phyloP scores from a whole-genome alignment of 2,329 filamentous ascomycete genomes.

The Pyrenochaeta sp. region DNA sequence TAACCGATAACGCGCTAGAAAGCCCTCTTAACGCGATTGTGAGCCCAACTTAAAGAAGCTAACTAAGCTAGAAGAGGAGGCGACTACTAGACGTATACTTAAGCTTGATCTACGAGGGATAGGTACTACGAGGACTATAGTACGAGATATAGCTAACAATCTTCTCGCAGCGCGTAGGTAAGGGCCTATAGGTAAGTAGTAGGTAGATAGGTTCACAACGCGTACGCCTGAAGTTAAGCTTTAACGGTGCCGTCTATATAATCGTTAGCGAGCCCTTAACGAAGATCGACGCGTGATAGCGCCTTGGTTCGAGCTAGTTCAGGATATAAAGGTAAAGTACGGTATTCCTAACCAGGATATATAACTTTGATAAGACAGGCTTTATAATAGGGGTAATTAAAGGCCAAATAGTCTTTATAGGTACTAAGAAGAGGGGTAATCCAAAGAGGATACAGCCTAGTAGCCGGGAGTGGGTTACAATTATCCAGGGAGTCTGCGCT shows the following conservation, averaged over 20 bases:
- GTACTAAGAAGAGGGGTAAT: conserved; percentile 13
- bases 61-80: conserved; percentile 23
- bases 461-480: conserved; percentile 39
- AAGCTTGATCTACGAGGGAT: conserved; percentile 1
- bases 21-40: conserved; percentile 13
- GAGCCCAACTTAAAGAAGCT: conserved; percentile 21
- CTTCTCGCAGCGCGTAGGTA: background rate
- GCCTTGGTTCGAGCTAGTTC: conserved; percentile 16
- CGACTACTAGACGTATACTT: conserved; percentile 16
- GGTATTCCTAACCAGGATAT: conserved; percentile 13
- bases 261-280: conserved; percentile 1
- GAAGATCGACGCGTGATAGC: conserved; percentile 11
- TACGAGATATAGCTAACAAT: conserved; percentile 5
- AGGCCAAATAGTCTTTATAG: conserved; percentile 12
- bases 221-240: background rate
- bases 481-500: conserved; percentile 27
- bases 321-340: conserved; percentile 15
- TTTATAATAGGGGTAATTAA: conserved; percentile 22
- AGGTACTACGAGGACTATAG: background rate
- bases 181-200: background rate
- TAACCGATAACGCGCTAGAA: background rate
- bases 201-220: background rate
- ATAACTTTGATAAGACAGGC: conserved; percentile 29
- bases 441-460: conserved; percentile 32
- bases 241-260: background rate